Evolutionary conservation across 208 protist species (phyloP).

Genomic region (Giardia muris): DNA sequence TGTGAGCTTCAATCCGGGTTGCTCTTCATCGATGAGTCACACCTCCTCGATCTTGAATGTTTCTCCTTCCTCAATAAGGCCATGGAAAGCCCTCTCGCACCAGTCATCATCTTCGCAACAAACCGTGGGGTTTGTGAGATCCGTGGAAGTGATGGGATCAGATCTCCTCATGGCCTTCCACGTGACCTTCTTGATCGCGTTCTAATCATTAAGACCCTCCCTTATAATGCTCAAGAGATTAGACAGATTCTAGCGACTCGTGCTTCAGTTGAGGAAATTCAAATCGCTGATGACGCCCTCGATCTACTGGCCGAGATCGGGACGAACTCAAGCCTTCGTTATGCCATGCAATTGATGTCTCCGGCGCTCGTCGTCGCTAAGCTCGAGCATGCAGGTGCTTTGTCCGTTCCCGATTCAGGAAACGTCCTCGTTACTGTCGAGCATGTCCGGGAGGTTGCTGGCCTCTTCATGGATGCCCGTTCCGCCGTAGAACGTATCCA

Average conservation of each 20-base stretch:
- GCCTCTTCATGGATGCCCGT: background rate
- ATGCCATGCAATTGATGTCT: slow-evolving; percentile 35
- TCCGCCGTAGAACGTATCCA: background rate
- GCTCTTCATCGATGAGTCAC: slow-evolving; percentile 99
- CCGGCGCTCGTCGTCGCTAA: slow-evolving; percentile 31
- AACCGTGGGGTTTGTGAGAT: slow-evolving; percentile 82
- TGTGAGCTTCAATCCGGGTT: slow-evolving; percentile 98
- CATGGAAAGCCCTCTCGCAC: slow-evolving; percentile 89
- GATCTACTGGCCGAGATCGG: slow-evolving; percentile 25
- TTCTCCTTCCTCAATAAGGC: slow-evolving; percentile 99
- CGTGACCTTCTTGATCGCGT: slow-evolving; percentile 95
- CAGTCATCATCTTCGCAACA: slow-evolving; percentile 99
- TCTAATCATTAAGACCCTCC: slow-evolving; percentile 87
- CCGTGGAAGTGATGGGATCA: slow-evolving; percentile 76
- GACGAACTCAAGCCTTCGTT: slow-evolving; percentile 29
- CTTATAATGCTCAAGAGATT: slow-evolving; percentile 82
- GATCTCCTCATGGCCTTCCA: slow-evolving; percentile 92
- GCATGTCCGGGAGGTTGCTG: background rate
- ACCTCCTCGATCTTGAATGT: slow-evolving; percentile 99
- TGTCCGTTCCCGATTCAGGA: background rate
- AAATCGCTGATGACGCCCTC: slow-evolving; percentile 24
- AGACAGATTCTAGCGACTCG: slow-evolving; percentile 53
- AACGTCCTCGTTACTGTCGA: background rate
- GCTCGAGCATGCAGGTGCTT: background rate
- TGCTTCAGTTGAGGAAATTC: slow-evolving; percentile 26